phyloP scores from a whole-genome alignment of 139 green algal genomes.

The Marvania coccoides region DNA sequence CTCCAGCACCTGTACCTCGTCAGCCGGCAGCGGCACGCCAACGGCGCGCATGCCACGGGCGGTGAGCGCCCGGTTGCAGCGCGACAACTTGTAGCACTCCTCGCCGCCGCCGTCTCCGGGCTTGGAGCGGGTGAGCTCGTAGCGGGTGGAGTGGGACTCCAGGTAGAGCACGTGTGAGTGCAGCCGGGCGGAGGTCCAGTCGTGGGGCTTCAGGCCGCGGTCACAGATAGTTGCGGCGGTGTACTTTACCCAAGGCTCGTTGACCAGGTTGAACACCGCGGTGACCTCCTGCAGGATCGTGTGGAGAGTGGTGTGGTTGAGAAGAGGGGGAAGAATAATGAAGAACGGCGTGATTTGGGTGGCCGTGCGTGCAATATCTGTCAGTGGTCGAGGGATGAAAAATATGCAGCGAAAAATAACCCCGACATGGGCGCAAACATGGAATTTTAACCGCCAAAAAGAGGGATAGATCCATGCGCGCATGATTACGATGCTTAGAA shows the following conservation, averaged over 20 bases:
- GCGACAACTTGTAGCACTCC: slow-evolving; percentile 46
- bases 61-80: slow-evolving; percentile 46
- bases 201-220: slow-evolving; percentile 71
- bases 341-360: neutral
- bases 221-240: slow-evolving; percentile 74
- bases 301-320: no score
- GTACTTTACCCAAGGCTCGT: slow-evolving; percentile 97
- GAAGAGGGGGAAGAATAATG: no score
- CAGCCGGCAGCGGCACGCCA: slow-evolving; percentile 59
- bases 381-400: neutral
- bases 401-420: no score
- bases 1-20: slow-evolving; percentile 45
- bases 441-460: no score
- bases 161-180: slow-evolving; percentile 73
- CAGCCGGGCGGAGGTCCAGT: slow-evolving; percentile 85
- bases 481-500: no score
- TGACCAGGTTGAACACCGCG: slow-evolving; percentile 92
- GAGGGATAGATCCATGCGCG: no score
- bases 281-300: slow-evolving; percentile 74
- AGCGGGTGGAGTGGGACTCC: slow-evolving; percentile 48
- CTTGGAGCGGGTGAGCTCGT: neutral
- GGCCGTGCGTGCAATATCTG: neutral
- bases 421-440: no score
- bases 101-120: slow-evolving; percentile 7
- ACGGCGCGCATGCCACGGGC: slow-evolving; percentile 30